Evolutionary conservation across 768 basidiomycete genomes (phyloP).

Genomic region (Auricularia auricula-judae): DNA sequence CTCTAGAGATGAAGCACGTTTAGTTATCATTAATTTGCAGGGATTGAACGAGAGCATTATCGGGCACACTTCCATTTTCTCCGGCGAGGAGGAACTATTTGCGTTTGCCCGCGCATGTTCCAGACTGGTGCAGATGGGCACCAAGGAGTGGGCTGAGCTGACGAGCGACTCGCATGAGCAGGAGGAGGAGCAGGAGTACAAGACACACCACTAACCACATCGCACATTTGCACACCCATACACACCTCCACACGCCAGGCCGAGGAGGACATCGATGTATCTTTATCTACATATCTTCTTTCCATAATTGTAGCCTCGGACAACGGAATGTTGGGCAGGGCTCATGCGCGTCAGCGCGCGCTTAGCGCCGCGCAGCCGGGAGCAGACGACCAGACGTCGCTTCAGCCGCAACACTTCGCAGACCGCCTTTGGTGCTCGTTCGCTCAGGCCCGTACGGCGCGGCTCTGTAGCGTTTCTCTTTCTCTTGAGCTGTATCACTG

Average conservation of each 20-base stretch:
- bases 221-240: neutral
- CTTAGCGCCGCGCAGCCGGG: too few relatives aligned
- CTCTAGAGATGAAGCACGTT: conserved; percentile 8
- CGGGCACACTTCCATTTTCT: conserved; percentile 81
- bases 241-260: too few relatives aligned
- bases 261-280: neutral
- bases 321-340: neutral
- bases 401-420: too few relatives aligned
- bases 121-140: conserved; percentile 81
- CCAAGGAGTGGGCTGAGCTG: conserved; percentile 68
- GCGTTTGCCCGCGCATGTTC: conserved; percentile 93
- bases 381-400: too few relatives aligned
- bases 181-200: conserved; percentile 1
- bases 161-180: conserved; percentile 12
- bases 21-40: conserved; percentile 31
- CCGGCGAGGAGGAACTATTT: conserved; percentile 93
- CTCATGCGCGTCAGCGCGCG: too few relatives aligned
- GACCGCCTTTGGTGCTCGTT: too few relatives aligned
- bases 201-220: neutral
- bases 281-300: neutral
- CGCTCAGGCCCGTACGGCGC: too few relatives aligned
- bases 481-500: too few relatives aligned
- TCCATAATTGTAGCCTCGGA: neutral
- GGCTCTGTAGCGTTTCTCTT: too few relatives aligned
- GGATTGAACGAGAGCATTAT: conserved; percentile 63